These are phyloP conservation scores for Tylopilus cervinicoccineus DNA, from an alignment of 768 basidiomycete species.

Conservation along the genomic window DNA sequence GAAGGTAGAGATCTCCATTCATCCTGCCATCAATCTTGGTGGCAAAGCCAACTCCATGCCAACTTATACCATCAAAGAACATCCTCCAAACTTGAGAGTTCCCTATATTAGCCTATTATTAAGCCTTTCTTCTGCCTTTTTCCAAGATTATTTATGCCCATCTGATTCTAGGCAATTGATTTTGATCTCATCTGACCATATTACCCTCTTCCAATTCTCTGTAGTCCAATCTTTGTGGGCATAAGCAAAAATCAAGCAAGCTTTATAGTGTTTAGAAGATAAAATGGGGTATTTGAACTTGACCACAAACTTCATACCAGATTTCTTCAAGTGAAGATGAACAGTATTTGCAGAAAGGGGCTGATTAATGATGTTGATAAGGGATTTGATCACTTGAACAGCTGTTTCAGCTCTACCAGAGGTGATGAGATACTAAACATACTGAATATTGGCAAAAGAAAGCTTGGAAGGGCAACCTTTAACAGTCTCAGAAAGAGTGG, in stretches of 20 bases:
- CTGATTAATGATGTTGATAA: background rate
- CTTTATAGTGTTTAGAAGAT: background rate
- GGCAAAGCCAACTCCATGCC: background rate
- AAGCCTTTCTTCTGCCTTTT: no score
- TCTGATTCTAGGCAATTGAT: background rate
- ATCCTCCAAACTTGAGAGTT: background rate
- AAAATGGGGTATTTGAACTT: background rate
- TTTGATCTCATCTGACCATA: background rate
- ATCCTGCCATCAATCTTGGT: background rate
- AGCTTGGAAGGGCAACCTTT: no score
- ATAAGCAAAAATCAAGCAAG: background rate
- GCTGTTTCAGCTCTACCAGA: background rate
- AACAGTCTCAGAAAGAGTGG: no score
- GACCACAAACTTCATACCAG: constrained; percentile 1
- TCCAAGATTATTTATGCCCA: no score
- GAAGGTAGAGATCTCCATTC: background rate
- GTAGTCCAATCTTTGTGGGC: background rate
- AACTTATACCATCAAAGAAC: background rate
- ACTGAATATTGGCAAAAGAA: no score
- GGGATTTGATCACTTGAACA: background rate
- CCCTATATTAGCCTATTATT: background rate
- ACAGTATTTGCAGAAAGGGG: background rate
- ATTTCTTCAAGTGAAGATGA: background rate
- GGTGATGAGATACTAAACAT: no score
- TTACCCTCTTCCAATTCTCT: background rate